These are phyloP conservation scores for Neofusicoccum umdonicola DNA, from an alignment of 2,329 filamentous ascomycete genomes.

Conservation along the genomic window DNA sequence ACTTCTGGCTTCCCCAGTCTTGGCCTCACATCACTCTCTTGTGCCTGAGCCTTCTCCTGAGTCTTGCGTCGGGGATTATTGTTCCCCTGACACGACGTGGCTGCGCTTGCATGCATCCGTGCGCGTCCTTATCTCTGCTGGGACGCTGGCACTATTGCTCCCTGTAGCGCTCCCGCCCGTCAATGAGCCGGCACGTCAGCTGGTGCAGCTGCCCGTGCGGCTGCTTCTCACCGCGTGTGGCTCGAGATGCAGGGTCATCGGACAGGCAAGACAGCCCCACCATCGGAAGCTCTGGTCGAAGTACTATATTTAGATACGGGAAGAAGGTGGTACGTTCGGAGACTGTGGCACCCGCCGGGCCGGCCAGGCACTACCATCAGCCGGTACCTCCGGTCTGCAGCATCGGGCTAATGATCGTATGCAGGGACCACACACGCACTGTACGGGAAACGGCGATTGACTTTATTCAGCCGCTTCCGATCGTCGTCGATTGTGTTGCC, in stretches of 20 bases:
- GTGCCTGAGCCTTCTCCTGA: background rate
- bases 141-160: background rate
- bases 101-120: background rate
- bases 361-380: background rate
- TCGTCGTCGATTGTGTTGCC: background rate
- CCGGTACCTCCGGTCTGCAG: background rate
- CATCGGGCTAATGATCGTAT: background rate
- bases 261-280: background rate
- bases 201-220: background rate
- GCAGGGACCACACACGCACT: background rate
- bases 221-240: background rate
- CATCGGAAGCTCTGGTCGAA: background rate
- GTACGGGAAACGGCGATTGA: background rate
- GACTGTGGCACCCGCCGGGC: background rate
- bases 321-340: background rate
- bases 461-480: background rate
- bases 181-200: background rate
- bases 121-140: background rate
- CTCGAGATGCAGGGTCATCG: background rate
- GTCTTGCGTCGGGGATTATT: background rate
- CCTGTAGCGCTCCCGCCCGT: background rate
- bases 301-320: background rate
- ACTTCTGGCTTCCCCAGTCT: background rate
- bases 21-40: background rate
- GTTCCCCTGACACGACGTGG: background rate